Conservation (phyloP, 805 yeast species). For the Metschnikowia noctiluminum region DNA sequence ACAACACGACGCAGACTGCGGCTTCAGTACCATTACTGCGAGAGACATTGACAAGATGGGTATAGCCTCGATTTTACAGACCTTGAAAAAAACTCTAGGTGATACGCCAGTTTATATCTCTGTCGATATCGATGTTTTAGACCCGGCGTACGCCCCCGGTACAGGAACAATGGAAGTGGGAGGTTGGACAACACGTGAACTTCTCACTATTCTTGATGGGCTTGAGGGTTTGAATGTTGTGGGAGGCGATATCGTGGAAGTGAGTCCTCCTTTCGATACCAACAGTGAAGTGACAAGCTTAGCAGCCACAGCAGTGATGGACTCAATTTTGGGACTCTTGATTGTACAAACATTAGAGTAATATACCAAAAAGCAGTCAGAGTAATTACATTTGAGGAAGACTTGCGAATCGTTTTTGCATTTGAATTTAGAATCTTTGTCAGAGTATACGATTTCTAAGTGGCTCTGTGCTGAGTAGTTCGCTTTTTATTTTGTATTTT, state of each 20-base stretch:
- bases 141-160: slow-evolving; percentile 72
- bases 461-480: too few relatives aligned
- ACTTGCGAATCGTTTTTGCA: too few relatives aligned
- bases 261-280: slow-evolving; percentile 61
- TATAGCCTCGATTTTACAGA: slow-evolving; percentile 31
- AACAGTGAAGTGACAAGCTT: slow-evolving; percentile 59
- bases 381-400: too few relatives aligned
- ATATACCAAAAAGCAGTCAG: too few relatives aligned
- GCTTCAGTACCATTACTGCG: slow-evolving; percentile 45
- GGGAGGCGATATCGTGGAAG: slow-evolving; percentile 79
- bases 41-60: slow-evolving; percentile 46
- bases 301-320: slow-evolving; percentile 64
- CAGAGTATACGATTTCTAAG: too few relatives aligned
- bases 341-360: slow-evolving; percentile 22
- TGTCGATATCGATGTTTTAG: slow-evolving; percentile 61
- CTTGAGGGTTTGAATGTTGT: slow-evolving; percentile 58
- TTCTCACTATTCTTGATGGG: slow-evolving; percentile 55
- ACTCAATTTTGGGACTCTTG: slow-evolving; percentile 46
- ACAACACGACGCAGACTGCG: slow-evolving; percentile 49
- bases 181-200: slow-evolving; percentile 63
- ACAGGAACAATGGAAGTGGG: slow-evolving; percentile 81
- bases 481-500: too few relatives aligned
- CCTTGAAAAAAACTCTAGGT: slow-evolving; percentile 35
- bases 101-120: slow-evolving; percentile 43
- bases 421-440: too few relatives aligned